These are phyloP conservation scores for Astrothelium subdiscretum DNA, from an alignment of 495 filamentous ascomycete genomes.

Conservation along the genomic window DNA sequence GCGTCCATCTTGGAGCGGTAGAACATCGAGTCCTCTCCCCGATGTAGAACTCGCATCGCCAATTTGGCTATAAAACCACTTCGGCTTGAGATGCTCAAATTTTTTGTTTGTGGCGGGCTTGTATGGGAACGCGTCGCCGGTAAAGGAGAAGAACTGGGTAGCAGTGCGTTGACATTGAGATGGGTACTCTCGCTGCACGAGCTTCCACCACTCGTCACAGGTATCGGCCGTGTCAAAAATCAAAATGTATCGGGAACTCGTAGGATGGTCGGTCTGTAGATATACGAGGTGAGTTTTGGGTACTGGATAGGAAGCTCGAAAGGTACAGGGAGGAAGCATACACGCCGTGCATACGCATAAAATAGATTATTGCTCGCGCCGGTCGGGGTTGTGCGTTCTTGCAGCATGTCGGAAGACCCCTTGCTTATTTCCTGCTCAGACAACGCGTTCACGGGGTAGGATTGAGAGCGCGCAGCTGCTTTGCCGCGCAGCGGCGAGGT, in stretches of 20 bases:
- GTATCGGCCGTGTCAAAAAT: slow-evolving; percentile 6
- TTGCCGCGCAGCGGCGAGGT: background rate
- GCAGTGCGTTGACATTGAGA: slow-evolving; percentile 9
- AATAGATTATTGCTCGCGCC: slow-evolving; percentile 12
- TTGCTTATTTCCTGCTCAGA: background rate
- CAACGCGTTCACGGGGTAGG: background rate
- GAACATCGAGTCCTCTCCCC: background rate
- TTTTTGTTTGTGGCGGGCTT: background rate
- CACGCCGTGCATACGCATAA: slow-evolving; percentile 18
- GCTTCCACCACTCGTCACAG: slow-evolving; percentile 14
- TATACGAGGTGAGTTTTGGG: background rate
- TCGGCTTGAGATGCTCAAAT: background rate
- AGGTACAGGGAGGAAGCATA: background rate
- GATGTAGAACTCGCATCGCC: background rate
- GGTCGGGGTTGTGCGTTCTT: background rate
- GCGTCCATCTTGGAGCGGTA: background rate
- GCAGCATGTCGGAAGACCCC: background rate
- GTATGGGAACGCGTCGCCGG: slow-evolving; percentile 9
- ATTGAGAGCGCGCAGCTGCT: background rate
- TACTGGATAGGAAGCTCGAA: background rate
- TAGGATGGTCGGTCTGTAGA: slow-evolving; percentile 11
- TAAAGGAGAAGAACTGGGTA: slow-evolving; percentile 16
- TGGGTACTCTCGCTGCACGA: slow-evolving; percentile 15
- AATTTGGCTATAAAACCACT: background rate
- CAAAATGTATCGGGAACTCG: slow-evolving; percentile 8